Conservation (phyloP, 805 yeast genomes). For the Cyberlindnera suaveolens region DNA sequence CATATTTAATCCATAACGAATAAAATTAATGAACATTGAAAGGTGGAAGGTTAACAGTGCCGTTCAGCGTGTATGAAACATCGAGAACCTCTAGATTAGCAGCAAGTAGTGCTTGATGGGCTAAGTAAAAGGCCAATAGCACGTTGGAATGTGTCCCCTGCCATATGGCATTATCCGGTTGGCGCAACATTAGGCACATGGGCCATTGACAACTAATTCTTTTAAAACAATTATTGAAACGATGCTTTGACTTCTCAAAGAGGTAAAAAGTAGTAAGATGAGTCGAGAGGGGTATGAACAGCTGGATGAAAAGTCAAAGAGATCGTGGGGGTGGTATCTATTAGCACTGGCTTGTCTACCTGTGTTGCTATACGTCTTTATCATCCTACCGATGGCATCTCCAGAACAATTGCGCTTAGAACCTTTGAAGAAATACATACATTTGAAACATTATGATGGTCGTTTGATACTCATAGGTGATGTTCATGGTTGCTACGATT, state of each 20-base stretch:
- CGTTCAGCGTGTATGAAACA: too few relatives aligned
- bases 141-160: too few relatives aligned
- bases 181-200: too few relatives aligned
- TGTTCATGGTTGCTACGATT: conserved; percentile 71
- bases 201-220: too few relatives aligned
- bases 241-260: too few relatives aligned
- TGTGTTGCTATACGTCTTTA: conserved; percentile 6
- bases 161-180: too few relatives aligned
- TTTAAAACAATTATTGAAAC: too few relatives aligned
- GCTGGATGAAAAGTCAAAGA: neutral
- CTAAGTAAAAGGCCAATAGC: too few relatives aligned
- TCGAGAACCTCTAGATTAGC: too few relatives aligned
- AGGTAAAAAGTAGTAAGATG: neutral
- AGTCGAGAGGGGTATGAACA: conserved; percentile 6
- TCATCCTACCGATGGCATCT: conserved; percentile 5
- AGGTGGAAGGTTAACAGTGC: too few relatives aligned
- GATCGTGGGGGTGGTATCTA: neutral
- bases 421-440: conserved; percentile 2
- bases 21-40: neutral
- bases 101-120: too few relatives aligned
- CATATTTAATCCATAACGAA: neutral
- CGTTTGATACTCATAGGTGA: conserved; percentile 77
- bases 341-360: neutral
- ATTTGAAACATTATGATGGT: neutral
- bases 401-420: conserved; percentile 7